Base-by-base conservation (phyloP, 2,329 filamentous ascomycete species). In the Botryotinia narcissicola region DNA sequence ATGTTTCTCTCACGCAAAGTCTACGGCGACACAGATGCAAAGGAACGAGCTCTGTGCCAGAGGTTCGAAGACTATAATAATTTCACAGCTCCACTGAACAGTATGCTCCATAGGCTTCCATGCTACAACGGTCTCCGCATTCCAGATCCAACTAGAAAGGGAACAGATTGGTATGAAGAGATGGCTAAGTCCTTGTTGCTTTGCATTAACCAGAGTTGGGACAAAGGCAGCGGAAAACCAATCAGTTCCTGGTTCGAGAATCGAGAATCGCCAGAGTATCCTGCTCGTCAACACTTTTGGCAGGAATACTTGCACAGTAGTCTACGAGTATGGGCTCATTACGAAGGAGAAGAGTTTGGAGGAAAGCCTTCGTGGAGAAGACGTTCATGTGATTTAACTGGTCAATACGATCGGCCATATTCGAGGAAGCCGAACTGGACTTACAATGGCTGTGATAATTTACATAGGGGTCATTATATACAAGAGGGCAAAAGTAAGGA, bases 91-190 rank as follows among this genome's bases (percentile, higher is more conserved):
- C 51, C n/a, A 2, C n/a, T 54, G 14, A 54, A 14, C n/a, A 18
- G 14, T 6, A 1, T 1, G 6, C 1, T 1, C 51, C 16, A 3
- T 14, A 8, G 5, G 4, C 5, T 5, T 16, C n/a, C 25, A 18
- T 29, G 16, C 6, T 29, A 7, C 51, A 54, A 29, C 6, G 29
- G 9, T 35, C 57, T 60, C 16, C 29, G 35, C 10, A 22, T 60
- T 12, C 32, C 57, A 25, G 18, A 60, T 35, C 57, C 57, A 10
- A 60, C 57, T 5, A 22, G 57, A 60, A 60, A 20, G 18, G 57
- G 57, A 35, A 37, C 20, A 12, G 57, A 12, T 2, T 60, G 57
- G 57, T 60, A 60, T 35, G 57, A 60, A 4, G n/a, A 60, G 32
- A 60, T 2, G 57, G 57, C 57, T 37, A 60, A 60, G 57, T 10